Conservation (phyloP, 1,139 yeast species). For the Sugiyamaella japonica region DNA sequence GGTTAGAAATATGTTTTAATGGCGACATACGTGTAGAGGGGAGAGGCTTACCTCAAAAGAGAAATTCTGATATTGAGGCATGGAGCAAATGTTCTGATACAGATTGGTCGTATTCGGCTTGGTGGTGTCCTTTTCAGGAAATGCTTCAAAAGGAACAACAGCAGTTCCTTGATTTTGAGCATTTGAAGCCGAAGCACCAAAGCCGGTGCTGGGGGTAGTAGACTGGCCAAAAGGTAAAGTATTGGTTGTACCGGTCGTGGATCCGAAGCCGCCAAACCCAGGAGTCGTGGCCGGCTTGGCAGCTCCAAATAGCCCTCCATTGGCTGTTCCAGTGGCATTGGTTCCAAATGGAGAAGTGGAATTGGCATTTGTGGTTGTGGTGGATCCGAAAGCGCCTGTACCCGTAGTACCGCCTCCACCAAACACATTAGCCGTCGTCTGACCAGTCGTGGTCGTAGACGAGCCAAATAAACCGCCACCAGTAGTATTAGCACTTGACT, state of each 20-base stretch:
- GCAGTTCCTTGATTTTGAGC: slow-evolving; percentile 67
- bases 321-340: slow-evolving; percentile 16
- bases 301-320: slow-evolving; percentile 25
- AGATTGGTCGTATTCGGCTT: slow-evolving; percentile 48
- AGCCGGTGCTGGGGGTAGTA: slow-evolving; percentile 21
- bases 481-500: slow-evolving; percentile 24
- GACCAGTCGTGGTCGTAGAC: slow-evolving; percentile 19
- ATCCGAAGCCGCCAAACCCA: slow-evolving; percentile 43
- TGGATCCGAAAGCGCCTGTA: slow-evolving; percentile 35
- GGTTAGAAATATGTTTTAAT: not conserved
- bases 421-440: slow-evolving; percentile 26
- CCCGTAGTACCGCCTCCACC: slow-evolving; percentile 22
- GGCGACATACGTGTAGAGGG: not conserved
- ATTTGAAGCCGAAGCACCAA: slow-evolving; percentile 26
- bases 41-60: slow-evolving; percentile 46
- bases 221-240: slow-evolving; percentile 30
- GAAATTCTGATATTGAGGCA: slow-evolving; percentile 85
- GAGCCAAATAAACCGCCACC: slow-evolving; percentile 43
- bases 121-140: slow-evolving; percentile 75
- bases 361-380: slow-evolving; percentile 27
- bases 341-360: slow-evolving; percentile 34
- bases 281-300: slow-evolving; percentile 26
- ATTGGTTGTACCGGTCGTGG: slow-evolving; percentile 38
- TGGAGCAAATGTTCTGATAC: slow-evolving; percentile 74
- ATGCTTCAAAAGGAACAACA: slow-evolving; percentile 54